Percentiles rank a stretch among this genome's conserved stretches.
Conservation (phyloP, 176 grass and related monocot species). For the Secale cereale region DNA sequence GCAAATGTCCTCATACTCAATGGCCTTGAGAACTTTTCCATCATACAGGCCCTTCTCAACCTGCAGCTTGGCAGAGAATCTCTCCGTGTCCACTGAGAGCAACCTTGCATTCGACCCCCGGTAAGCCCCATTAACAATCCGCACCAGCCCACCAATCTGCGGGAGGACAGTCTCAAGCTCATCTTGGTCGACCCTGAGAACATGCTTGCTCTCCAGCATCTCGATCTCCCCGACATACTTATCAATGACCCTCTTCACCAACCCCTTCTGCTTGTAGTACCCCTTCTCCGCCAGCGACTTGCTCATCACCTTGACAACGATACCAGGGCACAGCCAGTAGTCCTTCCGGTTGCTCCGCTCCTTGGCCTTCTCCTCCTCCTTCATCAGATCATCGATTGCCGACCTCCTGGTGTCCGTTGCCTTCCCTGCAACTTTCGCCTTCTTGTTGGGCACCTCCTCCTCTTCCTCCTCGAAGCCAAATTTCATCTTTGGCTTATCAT, state of each 20-base stretch:
- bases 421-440: constrained; percentile 26
- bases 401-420: constrained; percentile 40
- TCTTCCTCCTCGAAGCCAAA: constrained; percentile 69
- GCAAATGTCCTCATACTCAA: constrained; percentile 93
- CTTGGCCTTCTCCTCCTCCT: constrained; percentile 89
- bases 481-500: constrained; percentile 51
- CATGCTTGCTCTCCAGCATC: constrained; percentile 90
- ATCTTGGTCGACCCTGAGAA: constrained; percentile 82
- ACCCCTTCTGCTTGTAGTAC: constrained; percentile 90
- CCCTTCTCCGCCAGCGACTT: constrained; percentile 74
- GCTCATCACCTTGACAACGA: constrained; percentile 95
- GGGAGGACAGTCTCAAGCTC: constrained; percentile 95
- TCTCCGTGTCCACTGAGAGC: constrained; percentile 64
- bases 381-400: constrained; percentile 79
- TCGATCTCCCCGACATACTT: constrained; percentile 92
- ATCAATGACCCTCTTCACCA: constrained; percentile 65
- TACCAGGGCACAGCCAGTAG: constrained; percentile 80
- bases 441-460: constrained; percentile 38
- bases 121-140: constrained; percentile 90
- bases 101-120: constrained; percentile 69
- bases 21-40: constrained; percentile 70
- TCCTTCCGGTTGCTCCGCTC: constrained; percentile 90
- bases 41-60: constrained; percentile 94
- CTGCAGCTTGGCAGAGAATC: constrained; percentile 80
- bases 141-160: constrained; percentile 76